These are phyloP conservation scores for Fusarium begoniae DNA, from an alignment of 2,329 filamentous ascomycete species.

Conservation along the genomic window DNA sequence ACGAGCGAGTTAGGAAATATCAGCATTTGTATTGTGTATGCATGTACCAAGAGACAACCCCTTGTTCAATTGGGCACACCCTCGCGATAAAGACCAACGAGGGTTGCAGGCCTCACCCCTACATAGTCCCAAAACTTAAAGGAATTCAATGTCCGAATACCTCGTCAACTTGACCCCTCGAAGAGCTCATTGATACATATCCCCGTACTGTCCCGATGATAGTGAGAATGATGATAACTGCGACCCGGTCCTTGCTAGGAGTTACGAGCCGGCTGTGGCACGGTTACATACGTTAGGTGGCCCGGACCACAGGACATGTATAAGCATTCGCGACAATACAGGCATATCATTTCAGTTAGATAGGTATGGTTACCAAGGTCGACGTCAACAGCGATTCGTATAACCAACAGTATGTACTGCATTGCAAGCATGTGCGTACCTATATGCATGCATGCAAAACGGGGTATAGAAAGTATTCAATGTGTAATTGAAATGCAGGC, in stretches of 20 bases:
- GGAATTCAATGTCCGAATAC: constrained; percentile 34
- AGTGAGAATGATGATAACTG: constrained; percentile 6
- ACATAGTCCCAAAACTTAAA: constrained; percentile 12
- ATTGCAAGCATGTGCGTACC: neutral
- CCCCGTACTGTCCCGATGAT: constrained; percentile 34
- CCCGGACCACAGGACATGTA: neutral
- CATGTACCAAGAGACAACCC: neutral
- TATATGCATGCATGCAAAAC: constrained; percentile 5
- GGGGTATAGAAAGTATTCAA: neutral
- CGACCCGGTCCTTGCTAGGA: neutral
- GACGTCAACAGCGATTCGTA: neutral
- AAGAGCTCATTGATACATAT: neutral
- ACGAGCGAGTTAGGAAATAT: constrained; percentile 1
- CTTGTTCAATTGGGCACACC: neutral
- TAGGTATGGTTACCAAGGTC: neutral
- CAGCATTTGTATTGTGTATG: neutral
- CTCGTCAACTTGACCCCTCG: neutral
- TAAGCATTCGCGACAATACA: neutral
- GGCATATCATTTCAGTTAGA: too few relatives aligned
- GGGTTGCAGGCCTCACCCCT: constrained; percentile 13
- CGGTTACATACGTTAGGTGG: constrained; percentile 18
- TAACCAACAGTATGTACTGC: neutral
- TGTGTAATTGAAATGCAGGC: constrained; percentile 23
- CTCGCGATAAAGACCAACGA: constrained; percentile 6
- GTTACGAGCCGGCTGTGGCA: constrained; percentile 2